These are phyloP conservation scores for Aphanomyces invadans DNA, from an alignment of 352 stramenopile species.

Conservation along the genomic window DNA sequence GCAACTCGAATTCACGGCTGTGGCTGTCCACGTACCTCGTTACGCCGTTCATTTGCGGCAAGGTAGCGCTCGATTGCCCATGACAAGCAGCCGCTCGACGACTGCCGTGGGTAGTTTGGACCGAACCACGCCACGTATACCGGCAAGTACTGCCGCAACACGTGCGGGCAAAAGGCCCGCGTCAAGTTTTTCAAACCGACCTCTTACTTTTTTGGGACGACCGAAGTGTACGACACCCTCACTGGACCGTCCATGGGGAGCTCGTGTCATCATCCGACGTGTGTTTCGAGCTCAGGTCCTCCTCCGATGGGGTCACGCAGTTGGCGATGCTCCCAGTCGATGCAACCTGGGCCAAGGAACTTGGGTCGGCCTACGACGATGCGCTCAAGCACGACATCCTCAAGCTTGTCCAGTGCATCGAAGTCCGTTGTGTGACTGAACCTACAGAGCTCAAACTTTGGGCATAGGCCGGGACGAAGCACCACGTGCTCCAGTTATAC, in stretches of 20 bases:
- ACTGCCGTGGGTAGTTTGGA: constrained; percentile 24
- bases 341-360: constrained; percentile 4
- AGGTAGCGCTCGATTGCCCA: background rate
- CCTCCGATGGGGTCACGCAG: too few relatives aligned
- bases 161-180: background rate
- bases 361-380: constrained; percentile 7
- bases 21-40: constrained; percentile 12
- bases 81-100: too few relatives aligned
- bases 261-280: background rate
- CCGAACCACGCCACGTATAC: constrained; percentile 9
- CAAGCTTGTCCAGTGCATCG: constrained; percentile 4
- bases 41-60: constrained; percentile 12
- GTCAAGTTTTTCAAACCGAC: constrained; percentile 13
- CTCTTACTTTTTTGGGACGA: constrained; percentile 12
- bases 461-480: background rate
- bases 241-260: too few relatives aligned
- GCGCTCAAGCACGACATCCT: background rate
- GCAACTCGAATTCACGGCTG: constrained; percentile 3
- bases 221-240: constrained; percentile 4
- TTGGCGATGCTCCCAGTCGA: background rate
- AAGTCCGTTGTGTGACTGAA: background rate
- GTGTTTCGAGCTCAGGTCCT: too few relatives aligned
- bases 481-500: constrained; percentile 2
- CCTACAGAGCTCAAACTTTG: background rate
- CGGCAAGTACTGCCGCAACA: background rate